Evolutionary conservation across 768 basidiomycete genomes (phyloP).

Genomic region (Lyophyllum atratum): DNA sequence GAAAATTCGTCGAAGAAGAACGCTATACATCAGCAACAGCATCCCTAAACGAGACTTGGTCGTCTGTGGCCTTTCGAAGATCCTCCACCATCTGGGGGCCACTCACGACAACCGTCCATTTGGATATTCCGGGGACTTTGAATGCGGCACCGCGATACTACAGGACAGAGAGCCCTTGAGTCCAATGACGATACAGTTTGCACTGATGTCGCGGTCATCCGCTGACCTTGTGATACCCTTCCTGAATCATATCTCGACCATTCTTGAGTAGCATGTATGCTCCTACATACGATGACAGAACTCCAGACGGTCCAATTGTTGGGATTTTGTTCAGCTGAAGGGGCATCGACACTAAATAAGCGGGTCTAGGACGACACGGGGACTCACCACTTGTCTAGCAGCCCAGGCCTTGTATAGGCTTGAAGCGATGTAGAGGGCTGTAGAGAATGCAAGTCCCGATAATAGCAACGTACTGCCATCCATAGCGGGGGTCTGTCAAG

Average conservation of each 20-base stretch:
- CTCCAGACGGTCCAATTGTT: conserved; percentile 30
- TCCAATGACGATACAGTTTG: too few relatives aligned
- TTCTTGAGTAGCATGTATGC: conserved; percentile 25
- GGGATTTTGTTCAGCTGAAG: conserved; percentile 28
- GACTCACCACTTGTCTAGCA: conserved; percentile 1
- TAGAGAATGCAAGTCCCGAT: neutral
- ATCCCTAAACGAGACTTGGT: conserved; percentile 28
- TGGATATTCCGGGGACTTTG: conserved; percentile 23
- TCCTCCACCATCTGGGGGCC: conserved; percentile 33
- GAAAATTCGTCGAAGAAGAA: neutral
- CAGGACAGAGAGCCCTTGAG: neutral
- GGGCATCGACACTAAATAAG: neutral
- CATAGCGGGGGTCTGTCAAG: neutral
- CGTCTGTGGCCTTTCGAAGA: conserved; percentile 31
- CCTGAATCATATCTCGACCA: neutral
- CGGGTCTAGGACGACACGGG: neutral
- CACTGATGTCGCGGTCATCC: neutral
- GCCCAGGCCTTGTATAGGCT: conserved; percentile 4
- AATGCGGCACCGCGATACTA: conserved; percentile 21
- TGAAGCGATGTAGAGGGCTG: neutral
- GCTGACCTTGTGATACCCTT: neutral
- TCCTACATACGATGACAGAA: conserved; percentile 31
- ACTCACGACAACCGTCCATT: conserved; percentile 33
- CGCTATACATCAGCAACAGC: conserved; percentile 29
- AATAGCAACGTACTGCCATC: neutral